Evolutionary conservation across 2,329 filamentous ascomycete species (phyloP).

Genomic region (Colletotrichum shisoi): DNA sequence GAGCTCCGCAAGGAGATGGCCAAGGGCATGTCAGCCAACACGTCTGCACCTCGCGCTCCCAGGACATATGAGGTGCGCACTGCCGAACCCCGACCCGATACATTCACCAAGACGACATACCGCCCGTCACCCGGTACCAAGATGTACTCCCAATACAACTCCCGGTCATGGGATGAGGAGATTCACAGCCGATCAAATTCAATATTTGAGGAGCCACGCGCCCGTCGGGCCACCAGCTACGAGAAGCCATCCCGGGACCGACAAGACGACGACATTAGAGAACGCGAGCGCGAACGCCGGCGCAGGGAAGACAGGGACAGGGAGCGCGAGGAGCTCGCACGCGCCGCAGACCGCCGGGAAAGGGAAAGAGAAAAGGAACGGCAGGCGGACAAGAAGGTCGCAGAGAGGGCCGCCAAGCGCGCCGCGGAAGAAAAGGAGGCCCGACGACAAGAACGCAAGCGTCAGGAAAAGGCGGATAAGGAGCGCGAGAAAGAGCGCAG

Average conservation of each 20-base stretch:
- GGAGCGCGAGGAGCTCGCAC: constrained; percentile 38
- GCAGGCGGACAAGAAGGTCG: constrained; percentile 31
- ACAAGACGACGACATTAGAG: constrained; percentile 52
- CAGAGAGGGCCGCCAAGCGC: constrained; percentile 42
- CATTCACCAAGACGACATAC: constrained; percentile 49
- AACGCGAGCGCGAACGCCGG: constrained; percentile 47
- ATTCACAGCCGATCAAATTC: constrained; percentile 48
- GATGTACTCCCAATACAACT: constrained; percentile 49
- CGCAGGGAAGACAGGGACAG: constrained; percentile 37
- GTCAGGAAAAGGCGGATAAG: constrained; percentile 45
- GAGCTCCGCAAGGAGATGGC: constrained; percentile 66
- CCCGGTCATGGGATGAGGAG: constrained; percentile 60
- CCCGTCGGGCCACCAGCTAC: constrained; percentile 59
- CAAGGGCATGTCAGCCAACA: constrained; percentile 53
- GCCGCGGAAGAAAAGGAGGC: constrained; percentile 45
- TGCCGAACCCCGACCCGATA: constrained; percentile 57
- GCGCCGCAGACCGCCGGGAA: constrained; percentile 6
- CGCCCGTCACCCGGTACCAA: constrained; percentile 47
- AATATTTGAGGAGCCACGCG: constrained; percentile 54
- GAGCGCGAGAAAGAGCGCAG: constrained; percentile 51
- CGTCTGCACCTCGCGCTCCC: constrained; percentile 56
- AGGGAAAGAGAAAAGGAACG: constrained; percentile 34
- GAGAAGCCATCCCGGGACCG: constrained; percentile 52
- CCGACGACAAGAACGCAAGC: constrained; percentile 49
- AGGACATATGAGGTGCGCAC: constrained; percentile 59